Evolutionary conservation across 108 stramenopile species (phyloP), one percentile per base, ranked within the genome.

Genomic region (Stephanodiscus minutulus): DNA sequence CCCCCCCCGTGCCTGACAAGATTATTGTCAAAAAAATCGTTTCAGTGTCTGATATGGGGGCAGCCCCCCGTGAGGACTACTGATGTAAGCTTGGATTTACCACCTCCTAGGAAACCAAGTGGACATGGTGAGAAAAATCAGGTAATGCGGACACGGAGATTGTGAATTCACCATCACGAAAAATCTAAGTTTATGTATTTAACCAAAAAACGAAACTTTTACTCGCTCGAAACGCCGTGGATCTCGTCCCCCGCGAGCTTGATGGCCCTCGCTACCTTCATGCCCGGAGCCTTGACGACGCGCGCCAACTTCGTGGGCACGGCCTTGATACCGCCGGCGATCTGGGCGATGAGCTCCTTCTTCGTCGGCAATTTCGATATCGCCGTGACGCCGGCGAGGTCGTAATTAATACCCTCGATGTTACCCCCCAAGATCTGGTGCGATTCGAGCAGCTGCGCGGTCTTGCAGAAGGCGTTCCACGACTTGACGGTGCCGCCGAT

Each of bases 271-370:
- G 94, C 94, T 37, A 93, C 68, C 71, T 96, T 91, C 21, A 82
- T 85, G 65, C 74, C 86, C 17, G 94, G 94, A 39, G 90, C 92
- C 86, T 96, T 93, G 65, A 96, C 84, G 68, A 89, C 96, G 20
- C 93, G 81, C 17, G 93, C 96, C 53, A 97, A 66, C 91, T 95
- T 97, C 64, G 95, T 96, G n/a, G 96, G 96, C n/a, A 96, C 93
- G 67, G 86, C 88, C 61, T 97, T 91, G 85, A 97, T 86, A 28
- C 78, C 76, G 65, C 87, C 91, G 49, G 96, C 96, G 79, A 97
- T 92, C 76, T 83, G 74, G 70, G 90, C 90, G 64, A 90, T 90
- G 57, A 97, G 87, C 74, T 97, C 96, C 71, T 86, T 67, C 89
- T 95, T 95, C 67, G 88, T 82, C 31, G 96, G 96, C 39, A 97